A percentile compares a stretch with the other conserved stretches of the same genome.
phyloP scores from a whole-genome alignment of 805 yeast genomes.

The Myxozyma kluyveri region DNA sequence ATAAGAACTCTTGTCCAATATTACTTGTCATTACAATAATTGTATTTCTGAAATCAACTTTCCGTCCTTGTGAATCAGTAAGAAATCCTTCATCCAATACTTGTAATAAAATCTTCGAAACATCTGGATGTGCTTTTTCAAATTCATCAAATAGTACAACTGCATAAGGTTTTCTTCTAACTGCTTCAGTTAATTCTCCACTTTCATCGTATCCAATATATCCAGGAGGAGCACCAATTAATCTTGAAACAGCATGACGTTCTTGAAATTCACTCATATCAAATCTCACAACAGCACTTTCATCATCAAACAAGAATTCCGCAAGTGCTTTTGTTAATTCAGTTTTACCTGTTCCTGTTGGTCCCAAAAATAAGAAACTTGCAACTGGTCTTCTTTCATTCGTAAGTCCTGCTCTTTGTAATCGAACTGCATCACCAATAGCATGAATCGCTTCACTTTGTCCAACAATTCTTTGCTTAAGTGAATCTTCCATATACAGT shows the following conservation, averaged over 20 bases:
- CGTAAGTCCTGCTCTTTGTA: conserved; percentile 95
- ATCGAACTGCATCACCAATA: conserved; percentile 88
- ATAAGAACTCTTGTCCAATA: conserved; percentile 86
- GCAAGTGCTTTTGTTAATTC: conserved; percentile 92
- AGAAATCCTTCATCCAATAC: conserved; percentile 93
- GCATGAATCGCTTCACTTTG: conserved; percentile 93
- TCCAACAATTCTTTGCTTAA: conserved; percentile 80
- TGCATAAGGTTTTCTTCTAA: conserved; percentile 89
- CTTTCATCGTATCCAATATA: conserved; percentile 91
- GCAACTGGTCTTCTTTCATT: conserved; percentile 95
- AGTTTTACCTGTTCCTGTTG: conserved; percentile 98
- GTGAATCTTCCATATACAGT: conserved; percentile 76
- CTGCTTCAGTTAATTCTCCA: conserved; percentile 95
- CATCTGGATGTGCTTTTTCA: conserved; percentile 95
- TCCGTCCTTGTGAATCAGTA: conserved; percentile 93
- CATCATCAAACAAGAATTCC: conserved; percentile 86
- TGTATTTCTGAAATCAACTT: conserved; percentile 90
- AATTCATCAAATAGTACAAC: conserved; percentile 93
- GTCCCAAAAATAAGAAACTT: conserved; percentile 93
- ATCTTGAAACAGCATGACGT: conserved; percentile 81
- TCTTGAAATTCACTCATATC: conserved; percentile 99
- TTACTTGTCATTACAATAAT: conserved; percentile 95
- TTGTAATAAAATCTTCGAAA: conserved; percentile 84
- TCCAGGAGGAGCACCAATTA: conserved; percentile 98
- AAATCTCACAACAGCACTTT: conserved; percentile 79